A percentile compares a stretch with the other conserved stretches of the same genome.
Evolutionary conservation across 1,139 yeast genomes (phyloP).

Genomic region (Lodderomyces jiufengensis): DNA sequence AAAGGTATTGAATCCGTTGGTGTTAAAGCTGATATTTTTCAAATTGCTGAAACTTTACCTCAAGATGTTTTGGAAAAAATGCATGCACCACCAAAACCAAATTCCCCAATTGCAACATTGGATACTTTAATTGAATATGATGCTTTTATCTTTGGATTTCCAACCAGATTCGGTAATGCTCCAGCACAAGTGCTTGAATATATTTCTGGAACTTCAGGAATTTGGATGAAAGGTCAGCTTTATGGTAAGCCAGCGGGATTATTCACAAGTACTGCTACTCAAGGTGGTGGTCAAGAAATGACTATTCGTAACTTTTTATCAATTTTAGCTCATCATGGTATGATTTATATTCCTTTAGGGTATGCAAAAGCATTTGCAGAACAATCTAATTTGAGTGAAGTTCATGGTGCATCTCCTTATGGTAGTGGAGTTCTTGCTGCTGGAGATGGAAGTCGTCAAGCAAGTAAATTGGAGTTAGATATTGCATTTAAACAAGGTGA

Average conservation of each 20-base stretch:
- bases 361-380: constrained; percentile 60
- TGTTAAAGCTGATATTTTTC: constrained; percentile 66
- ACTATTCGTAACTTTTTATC: constrained; percentile 66
- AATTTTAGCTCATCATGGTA: constrained; percentile 73
- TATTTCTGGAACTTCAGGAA: constrained; percentile 75
- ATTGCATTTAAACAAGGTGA: constrained; percentile 64
- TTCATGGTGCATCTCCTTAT: constrained; percentile 85
- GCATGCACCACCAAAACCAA: constrained; percentile 64
- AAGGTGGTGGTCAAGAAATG: constrained; percentile 82
- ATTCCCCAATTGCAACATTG: constrained; percentile 64
- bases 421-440: constrained; percentile 86
- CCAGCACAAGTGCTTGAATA: no score
- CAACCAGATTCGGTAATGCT: constrained; percentile 79
- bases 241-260: constrained; percentile 75
- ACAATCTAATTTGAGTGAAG: constrained; percentile 58
- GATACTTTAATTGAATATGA: constrained; percentile 64
- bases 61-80: constrained; percentile 56
- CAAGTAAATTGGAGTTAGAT: constrained; percentile 61
- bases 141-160: constrained; percentile 75
- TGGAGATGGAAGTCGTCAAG: constrained; percentile 74
- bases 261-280: constrained; percentile 76
- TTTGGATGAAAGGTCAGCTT: constrained; percentile 76
- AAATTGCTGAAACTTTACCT: constrained; percentile 75
- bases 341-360: constrained; percentile 78
- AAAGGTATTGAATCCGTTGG: constrained; percentile 74